These are phyloP conservation scores for Amylostereum chailletii DNA, from an alignment of 1,284 basidiomycete species.

Conservation along the genomic window DNA sequence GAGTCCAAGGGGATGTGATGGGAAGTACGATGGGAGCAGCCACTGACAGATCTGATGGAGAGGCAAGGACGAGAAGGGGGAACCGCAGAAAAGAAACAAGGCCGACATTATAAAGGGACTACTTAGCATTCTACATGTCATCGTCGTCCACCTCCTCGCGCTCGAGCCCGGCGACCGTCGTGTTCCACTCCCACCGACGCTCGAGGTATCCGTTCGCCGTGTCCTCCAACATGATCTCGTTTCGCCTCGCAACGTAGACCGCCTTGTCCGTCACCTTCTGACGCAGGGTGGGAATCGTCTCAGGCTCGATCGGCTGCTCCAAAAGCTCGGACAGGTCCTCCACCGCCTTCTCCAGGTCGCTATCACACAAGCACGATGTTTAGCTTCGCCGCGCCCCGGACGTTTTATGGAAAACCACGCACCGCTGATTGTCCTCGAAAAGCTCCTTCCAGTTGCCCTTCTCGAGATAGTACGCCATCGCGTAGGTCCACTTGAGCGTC, in stretches of 20 bases:
- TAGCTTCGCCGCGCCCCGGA: background rate
- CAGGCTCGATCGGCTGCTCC: conserved; percentile 84
- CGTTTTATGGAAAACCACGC: conserved; percentile 11
- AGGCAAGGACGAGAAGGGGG: too few species aligned
- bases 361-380: conserved; percentile 19
- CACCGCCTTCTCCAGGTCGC: conserved; percentile 91
- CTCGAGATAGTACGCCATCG: conserved; percentile 95
- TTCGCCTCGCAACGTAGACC: conserved; percentile 94
- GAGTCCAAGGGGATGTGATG: too few species aligned
- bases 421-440: conserved; percentile 97
- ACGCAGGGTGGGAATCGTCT: conserved; percentile 74
- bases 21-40: too few species aligned
- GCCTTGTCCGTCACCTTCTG: conserved; percentile 94
- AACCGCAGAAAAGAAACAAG: too few species aligned
- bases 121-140: too few species aligned
- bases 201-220: conserved; percentile 89
- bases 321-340: conserved; percentile 91
- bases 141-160: background rate
- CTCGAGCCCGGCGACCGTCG: conserved; percentile 54
- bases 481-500: conserved; percentile 99
- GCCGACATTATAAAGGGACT: too few species aligned
- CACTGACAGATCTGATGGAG: too few species aligned
- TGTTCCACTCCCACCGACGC: conserved; percentile 76
- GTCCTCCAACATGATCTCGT: conserved; percentile 92
- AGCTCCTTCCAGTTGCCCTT: conserved; percentile 91